Percentiles rank a stretch among this genome's conserved stretches.
Conservation (phyloP, 2,329 filamentous ascomycete species). For the Colletotrichum ledebouriae region DNA sequence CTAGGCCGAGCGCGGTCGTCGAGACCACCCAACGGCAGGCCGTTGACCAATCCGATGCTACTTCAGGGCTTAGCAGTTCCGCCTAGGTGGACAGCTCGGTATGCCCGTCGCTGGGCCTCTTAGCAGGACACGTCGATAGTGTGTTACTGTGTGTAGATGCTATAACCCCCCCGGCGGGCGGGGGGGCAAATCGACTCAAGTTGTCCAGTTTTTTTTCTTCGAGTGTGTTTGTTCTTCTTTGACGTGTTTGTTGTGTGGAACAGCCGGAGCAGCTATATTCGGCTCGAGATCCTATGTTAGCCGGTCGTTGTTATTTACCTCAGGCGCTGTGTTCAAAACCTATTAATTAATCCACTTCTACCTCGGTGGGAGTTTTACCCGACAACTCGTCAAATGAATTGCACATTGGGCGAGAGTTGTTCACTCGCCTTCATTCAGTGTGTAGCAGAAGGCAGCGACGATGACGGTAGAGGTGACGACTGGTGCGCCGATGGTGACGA, state of each 20-base stretch:
- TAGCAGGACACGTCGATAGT: background rate
- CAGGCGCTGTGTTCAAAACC: no score
- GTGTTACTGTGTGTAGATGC: background rate
- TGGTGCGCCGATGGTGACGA: no score
- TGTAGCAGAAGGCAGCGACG: no score
- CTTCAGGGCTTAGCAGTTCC: background rate
- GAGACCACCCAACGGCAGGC: background rate
- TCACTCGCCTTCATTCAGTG: no score
- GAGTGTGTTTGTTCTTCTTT: background rate
- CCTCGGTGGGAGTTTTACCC: no score
- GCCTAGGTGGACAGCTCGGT: conserved; percentile 1
- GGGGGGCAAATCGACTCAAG: background rate
- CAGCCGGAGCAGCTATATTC: no score
- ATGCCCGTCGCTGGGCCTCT: conserved; percentile 14
- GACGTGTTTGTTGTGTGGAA: background rate
- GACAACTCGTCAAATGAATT: no score
- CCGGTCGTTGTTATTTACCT: no score
- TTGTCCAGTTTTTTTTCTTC: background rate
- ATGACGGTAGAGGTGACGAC: no score
- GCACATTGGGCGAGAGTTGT: no score
- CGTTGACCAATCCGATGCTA: background rate
- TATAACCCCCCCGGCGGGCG: background rate
- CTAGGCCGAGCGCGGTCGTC: conserved; percentile 16
- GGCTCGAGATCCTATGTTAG: no score
- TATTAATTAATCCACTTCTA: no score